phyloP scores from a whole-genome alignment of 2,329 filamentous ascomycete species.

The Plectosphaerella sp. region DNA sequence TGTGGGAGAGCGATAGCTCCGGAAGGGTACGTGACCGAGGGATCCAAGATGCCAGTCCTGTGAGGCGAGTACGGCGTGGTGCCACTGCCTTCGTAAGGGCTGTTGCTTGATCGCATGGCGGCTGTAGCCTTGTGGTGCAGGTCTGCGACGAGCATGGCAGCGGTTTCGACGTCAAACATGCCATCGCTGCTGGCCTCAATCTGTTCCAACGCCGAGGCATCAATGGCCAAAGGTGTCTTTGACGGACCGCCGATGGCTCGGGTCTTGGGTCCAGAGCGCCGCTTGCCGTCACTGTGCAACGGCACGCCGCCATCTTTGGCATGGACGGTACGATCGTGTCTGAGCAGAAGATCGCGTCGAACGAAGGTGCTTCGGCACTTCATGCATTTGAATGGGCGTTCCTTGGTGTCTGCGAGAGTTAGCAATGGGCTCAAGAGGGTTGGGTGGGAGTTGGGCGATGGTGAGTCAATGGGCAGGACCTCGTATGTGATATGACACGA shows the following conservation, averaged over 20 bases:
- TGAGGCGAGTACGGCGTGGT: conserved; percentile 71
- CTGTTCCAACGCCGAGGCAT: conserved; percentile 83
- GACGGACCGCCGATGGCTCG: conserved; percentile 59
- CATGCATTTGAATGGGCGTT: conserved; percentile 96
- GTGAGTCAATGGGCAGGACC: not conserved
- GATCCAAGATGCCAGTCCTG: conserved; percentile 69
- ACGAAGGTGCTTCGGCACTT: conserved; percentile 99
- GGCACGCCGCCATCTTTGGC: conserved; percentile 95
- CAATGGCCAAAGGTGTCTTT: conserved; percentile 76
- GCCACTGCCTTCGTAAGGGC: conserved; percentile 51
- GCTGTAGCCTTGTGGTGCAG: conserved; percentile 90
- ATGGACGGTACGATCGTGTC: conserved; percentile 97
- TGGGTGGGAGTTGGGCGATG: conserved; percentile 6
- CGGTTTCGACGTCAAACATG: conserved; percentile 93
- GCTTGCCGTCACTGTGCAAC: conserved; percentile 90
- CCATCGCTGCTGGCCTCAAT: conserved; percentile 87
- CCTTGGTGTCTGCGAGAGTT: conserved; percentile 79
- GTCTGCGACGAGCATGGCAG: conserved; percentile 97
- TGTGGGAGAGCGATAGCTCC: conserved; percentile 78
- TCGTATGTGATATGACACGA: not conserved
- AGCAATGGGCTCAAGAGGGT: not conserved
- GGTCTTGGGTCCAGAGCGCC: conserved; percentile 68
- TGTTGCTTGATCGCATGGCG: conserved; percentile 56
- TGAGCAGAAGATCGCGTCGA: conserved; percentile 88
- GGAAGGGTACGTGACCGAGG: conserved; percentile 70